Evolutionary conservation across 2,329 filamentous ascomycete genomes (phyloP).

Genomic region (Rasamsonia emersonii): DNA sequence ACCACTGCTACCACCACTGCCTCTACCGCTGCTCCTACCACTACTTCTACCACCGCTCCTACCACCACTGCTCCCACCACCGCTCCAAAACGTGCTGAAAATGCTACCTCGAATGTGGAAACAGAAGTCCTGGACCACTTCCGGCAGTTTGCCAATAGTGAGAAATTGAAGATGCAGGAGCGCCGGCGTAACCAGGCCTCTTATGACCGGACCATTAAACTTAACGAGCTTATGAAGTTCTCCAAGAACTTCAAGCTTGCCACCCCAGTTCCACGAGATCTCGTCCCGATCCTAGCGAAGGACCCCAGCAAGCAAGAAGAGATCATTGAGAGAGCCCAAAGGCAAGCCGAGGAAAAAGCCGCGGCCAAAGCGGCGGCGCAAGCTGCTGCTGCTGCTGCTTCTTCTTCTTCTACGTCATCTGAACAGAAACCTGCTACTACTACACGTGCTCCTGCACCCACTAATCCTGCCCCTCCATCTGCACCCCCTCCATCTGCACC

Average conservation of each 20-base stretch:
- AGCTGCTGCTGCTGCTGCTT: constrained; percentile 33
- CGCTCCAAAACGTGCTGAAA: constrained; percentile 35
- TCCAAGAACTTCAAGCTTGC: constrained; percentile 88
- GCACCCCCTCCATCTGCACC: constrained; percentile 33
- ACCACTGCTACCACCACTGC: too few species aligned
- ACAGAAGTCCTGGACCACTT: constrained; percentile 54
- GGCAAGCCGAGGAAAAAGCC: constrained; percentile 56
- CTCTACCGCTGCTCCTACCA: constrained; percentile 48
- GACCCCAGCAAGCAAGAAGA: constrained; percentile 90
- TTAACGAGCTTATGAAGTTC: constrained; percentile 94
- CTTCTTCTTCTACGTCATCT: too few species aligned
- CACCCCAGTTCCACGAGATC: constrained; percentile 81
- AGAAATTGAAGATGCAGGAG: constrained; percentile 54
- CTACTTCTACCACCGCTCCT: constrained; percentile 7
- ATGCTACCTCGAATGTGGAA: constrained; percentile 53
- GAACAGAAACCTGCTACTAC: constrained; percentile 48
- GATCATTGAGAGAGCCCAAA: constrained; percentile 80
- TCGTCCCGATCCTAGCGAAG: constrained; percentile 93
- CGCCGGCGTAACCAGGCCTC: constrained; percentile 46
- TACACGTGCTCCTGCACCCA: constrained; percentile 37
- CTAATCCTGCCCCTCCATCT: constrained; percentile 34
- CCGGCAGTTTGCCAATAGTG: constrained; percentile 54
- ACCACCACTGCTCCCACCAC: constrained; percentile 6
- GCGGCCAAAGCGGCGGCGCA: constrained; percentile 34
- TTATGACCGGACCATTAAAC: constrained; percentile 79